Base-by-base conservation (phyloP, 495 filamentous ascomycete genomes). In the Astrothelium subdiscretum region DNA sequence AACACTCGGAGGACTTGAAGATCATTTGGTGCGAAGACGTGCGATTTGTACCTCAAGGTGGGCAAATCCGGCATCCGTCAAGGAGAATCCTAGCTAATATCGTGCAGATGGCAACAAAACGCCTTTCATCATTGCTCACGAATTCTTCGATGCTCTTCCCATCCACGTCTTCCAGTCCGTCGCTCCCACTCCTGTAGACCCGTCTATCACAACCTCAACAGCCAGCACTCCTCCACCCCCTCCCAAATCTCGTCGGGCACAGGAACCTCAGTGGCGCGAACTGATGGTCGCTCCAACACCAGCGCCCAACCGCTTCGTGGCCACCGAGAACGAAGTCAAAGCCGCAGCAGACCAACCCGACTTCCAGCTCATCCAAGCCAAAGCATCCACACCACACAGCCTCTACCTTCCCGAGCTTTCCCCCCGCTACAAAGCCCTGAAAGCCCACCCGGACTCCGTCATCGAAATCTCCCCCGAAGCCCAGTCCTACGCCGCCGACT, bases 101-200 rank as follows among this genome's bases (percentile, higher is more conserved):
- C 22, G 11, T n/a, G 62, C 73, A 76, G 72, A 79, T 69, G 74
- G 78, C 63, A 77, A 64, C 62, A 91, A 89, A 67, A 89, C 85
- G 18, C 92, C 94, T 1, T 94, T 96, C 74, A 94, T 97, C 58
- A 81, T 97, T 38, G 94, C 92, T 12, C 94, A 98, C 71, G 94
- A 98, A 71, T 97, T 98, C 79, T 97, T 98, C 74, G 94, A 98
- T 69, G 94, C 94, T n/a, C 87, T 97, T 5, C 94, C 94, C 40
- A 96, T 98, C 69, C 91, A 98, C 74, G 88, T 90, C 63, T 98
- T 98, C 73, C 86, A 96, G 70, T 86, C 86, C 27, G 74, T 91
- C 32, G 74, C 81, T 44, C 73, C 79, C 31, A 73, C 73, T 62
- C 70, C 77, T 63, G 65, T 75, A 68, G 58, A 62, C 44, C 72